Evolutionary conservation across 179 eudicot genomes (phyloP).

Genomic region (Silene noctiflora): DNA sequence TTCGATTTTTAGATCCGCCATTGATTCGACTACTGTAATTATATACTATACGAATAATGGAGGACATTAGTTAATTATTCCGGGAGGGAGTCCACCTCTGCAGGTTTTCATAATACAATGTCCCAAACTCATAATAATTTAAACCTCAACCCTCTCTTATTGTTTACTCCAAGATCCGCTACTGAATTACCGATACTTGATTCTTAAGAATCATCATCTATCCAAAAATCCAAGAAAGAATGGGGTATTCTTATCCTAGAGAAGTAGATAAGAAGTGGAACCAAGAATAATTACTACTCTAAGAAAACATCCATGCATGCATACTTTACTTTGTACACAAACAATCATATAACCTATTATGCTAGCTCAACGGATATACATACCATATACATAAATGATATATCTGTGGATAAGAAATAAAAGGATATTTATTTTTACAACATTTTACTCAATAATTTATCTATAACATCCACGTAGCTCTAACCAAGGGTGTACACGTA

Average conservation of each 20-base stretch:
- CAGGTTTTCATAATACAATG: too few relatives aligned
- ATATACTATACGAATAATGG: too few relatives aligned
- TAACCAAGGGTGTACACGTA: conserved; percentile 13
- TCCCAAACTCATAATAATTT: too few relatives aligned
- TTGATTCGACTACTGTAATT: too few relatives aligned
- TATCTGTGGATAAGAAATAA: conserved; percentile 15
- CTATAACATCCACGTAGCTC: neutral
- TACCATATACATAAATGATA: neutral
- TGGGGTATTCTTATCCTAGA: conserved; percentile 20
- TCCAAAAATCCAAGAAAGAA: conserved; percentile 3
- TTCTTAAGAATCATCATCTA: conserved; percentile 13
- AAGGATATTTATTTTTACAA: neutral
- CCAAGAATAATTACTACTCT: conserved; percentile 13
- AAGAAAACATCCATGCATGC: conserved; percentile 14
- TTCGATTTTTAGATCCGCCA: too few relatives aligned
- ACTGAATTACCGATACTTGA: conserved; percentile 8
- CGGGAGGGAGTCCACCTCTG: too few relatives aligned
- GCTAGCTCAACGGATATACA: conserved; percentile 17
- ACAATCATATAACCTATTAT: conserved; percentile 13
- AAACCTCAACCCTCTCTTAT: too few relatives aligned
- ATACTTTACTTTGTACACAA: conserved; percentile 1
- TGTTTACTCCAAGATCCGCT: too few relatives aligned
- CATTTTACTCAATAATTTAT: neutral
- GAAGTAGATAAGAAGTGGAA: conserved; percentile 21
- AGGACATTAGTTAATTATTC: too few relatives aligned